Base-by-base conservation (phyloP, 805 yeast genomes). In the Candida silvicultrix region DNA sequence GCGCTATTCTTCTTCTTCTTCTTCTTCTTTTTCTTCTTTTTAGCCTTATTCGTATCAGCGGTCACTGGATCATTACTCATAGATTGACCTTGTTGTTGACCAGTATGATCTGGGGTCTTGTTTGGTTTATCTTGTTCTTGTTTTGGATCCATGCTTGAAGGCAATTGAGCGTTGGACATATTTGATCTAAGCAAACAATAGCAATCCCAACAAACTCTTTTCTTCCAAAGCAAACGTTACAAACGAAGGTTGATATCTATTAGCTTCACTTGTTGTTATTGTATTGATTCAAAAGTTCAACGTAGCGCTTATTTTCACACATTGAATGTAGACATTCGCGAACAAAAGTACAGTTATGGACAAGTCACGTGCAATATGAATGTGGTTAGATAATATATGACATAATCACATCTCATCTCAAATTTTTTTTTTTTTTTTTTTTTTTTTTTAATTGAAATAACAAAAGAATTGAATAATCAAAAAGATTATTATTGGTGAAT, bases 21-120 rank as follows among this genome's bases (percentile, higher is more conserved):
- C 41, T 43, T 43, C 41, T 43, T 43, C 32, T 43, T 43, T 29
- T 43, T 43, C 45, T 43, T 43, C 14, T 43, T 43, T 22, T 38
- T 43, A 21, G 38, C 31, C 19, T 40, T 32, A 5, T 9, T 8
- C 4, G 39, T 7, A 9, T 22, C 39, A 16, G 2, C 16, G n/a
- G 7, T n/a, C 10, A 23, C 34, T 4, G 22, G 32, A 41, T 34
- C 39, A 32, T n/a, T 34, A 16, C 16, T n/a, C 21, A 23, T 14
- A 15, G 25, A 9, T 37, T 35, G 38, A 18, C 22, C 38, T 40
- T 29, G 28, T 28, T 40, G n/a, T n/a, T n/a, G n/a, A n/a, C n/a
- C n/a, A n/a, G n/a, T n/a, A n/a, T n/a, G 35, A 40, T 28, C 42
- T 37, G 23, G 39, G 25, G n/a, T 21, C 14, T 18, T 12, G 9